Evolutionary conservation across 495 filamentous ascomycete species (phyloP), one percentile per base, ranked within the genome.

Genomic region (Trichoderma parareesei): DNA sequence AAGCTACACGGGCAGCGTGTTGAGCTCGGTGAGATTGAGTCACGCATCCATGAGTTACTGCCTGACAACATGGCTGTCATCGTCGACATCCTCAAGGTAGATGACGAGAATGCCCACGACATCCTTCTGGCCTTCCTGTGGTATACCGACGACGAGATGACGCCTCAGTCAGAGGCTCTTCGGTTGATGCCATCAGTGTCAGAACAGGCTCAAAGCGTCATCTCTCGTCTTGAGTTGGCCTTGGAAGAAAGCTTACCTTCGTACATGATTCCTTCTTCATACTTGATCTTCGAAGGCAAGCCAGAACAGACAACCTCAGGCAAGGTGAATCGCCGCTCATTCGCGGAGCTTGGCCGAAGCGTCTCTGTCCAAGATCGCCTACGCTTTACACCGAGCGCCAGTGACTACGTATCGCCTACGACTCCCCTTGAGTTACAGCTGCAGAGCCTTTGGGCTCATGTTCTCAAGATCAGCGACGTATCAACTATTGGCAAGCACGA

Each of bases 181-280:
- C 37, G 4, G 9, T 64, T 6, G 71, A 88, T 3, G 70, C 69
- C 69, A 70, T n/a, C 72, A 37, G 65, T 95, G 60, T 95, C 92
- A 0, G 92, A 96, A 73, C 73, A 77, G 44, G 77, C 88, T 65
- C 87, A 86, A 0, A 73, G 81, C n/a, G 71, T 82, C 4, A 77
- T 80, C 0, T 86, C 85, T 91, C 91, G 94, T 68, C 88, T 85
- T 66, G 81, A 87, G 57, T 93, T 72, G 89, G 93, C 67, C 78
- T 95, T 11, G 69, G 38, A 37, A 40, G 9, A 18, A 33, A 13
- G 18, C 18, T 64, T 73, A 4, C 71, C 71, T 0, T n/a, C 35
- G 5, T 73, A 71, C 46, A 73, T 73, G 71, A 43, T 73, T n/a
- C 71, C 71, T 2, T 60, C 64, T 27, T 41, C 60, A 16, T 62